phyloP scores from a whole-genome alignment of 140 eudicot genomes.

The Stevia rebaudiana region DNA sequence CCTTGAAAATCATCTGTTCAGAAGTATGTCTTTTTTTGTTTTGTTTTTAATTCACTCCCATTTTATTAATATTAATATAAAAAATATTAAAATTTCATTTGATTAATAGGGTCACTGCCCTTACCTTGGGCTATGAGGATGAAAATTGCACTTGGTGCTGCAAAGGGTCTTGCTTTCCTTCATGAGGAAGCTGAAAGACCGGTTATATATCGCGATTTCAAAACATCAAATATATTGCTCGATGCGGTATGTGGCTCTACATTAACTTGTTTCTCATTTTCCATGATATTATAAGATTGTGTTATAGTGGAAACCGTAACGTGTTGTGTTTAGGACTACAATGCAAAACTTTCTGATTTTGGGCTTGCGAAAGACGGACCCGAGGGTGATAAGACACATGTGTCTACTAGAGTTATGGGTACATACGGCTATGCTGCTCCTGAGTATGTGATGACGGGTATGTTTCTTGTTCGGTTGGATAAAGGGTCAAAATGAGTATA shows the following conservation, averaged over 20 bases:
- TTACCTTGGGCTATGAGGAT: conserved; percentile 86
- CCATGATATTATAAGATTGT: not conserved
- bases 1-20: conserved; percentile 81
- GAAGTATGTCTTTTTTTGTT: conserved; percentile 40
- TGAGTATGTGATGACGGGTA: conserved; percentile 92
- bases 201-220: conserved; percentile 88
- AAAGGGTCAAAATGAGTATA: not conserved
- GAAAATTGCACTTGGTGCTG: conserved; percentile 92
- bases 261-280: not conserved
- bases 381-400: conserved; percentile 85
- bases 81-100: not conserved
- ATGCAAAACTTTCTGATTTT: conserved; percentile 93
- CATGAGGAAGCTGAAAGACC: conserved; percentile 97
- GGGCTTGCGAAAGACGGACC: conserved; percentile 98
- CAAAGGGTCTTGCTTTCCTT: conserved; percentile 91
- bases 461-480: not conserved
- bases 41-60: not conserved
- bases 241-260: conserved; percentile 64
- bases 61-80: not conserved
- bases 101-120: conserved; percentile 64
- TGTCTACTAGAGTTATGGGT: conserved; percentile 91
- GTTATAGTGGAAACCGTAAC: not conserved
- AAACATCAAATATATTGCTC: conserved; percentile 73
- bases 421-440: conserved; percentile 98
- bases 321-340: conserved; percentile 57